These are phyloP conservation scores for Trametes hirsuta DNA, from an alignment of 1,284 basidiomycete species.

Conservation along the genomic window DNA sequence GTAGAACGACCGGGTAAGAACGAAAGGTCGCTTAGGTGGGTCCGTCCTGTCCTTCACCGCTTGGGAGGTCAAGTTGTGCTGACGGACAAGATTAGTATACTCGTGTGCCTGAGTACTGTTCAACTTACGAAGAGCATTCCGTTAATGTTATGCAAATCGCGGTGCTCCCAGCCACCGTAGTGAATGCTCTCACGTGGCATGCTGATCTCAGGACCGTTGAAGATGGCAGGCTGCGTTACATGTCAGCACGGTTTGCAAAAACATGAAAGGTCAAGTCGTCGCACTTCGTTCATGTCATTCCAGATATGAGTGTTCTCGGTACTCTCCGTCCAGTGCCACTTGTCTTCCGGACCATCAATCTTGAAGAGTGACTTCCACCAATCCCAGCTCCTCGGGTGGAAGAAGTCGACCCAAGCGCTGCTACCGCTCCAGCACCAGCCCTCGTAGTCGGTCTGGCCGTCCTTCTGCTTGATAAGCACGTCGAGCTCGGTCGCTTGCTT, in stretches of 20 bases:
- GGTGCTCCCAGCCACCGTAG: conserved; percentile 95
- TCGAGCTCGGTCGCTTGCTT: conserved; percentile 81
- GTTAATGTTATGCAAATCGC: conserved; percentile 94
- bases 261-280: neutral
- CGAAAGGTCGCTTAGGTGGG: conserved; percentile 85
- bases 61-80: conserved; percentile 88
- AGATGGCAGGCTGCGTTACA: conserved; percentile 82
- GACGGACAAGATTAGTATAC: conserved; percentile 9
- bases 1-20: conserved; percentile 93
- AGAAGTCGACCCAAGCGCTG: conserved; percentile 96
- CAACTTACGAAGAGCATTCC: conserved; percentile 79
- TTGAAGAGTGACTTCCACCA: conserved; percentile 93
- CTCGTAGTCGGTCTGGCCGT: conserved; percentile 86
- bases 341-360: conserved; percentile 49
- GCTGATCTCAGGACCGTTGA: conserved; percentile 98
- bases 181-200: conserved; percentile 96
- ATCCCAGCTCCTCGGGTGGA: conserved; percentile 88
- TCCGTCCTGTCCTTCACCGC: conserved; percentile 80
- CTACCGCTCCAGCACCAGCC: conserved; percentile 99
- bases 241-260: conserved; percentile 1
- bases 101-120: neutral
- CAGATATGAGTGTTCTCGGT: conserved; percentile 88
- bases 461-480: conserved; percentile 81
- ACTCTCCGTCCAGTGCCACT: conserved; percentile 76
- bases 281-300: conserved; percentile 98